phyloP scores from a whole-genome alignment of 768 basidiomycete genomes.

The Termitomyces sp. region DNA sequence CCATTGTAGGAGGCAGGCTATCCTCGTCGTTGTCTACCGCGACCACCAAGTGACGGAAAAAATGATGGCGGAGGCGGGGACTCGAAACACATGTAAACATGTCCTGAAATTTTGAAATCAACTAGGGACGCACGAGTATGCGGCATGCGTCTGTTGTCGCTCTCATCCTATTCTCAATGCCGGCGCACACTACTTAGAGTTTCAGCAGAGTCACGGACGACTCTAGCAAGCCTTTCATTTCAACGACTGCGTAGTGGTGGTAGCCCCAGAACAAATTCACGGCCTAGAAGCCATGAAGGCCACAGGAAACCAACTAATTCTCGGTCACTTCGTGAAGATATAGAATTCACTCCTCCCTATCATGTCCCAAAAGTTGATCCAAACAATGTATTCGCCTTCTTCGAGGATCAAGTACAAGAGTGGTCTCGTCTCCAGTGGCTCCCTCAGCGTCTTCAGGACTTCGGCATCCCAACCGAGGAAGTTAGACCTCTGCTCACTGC shows the following conservation, averaged over 20 bases:
- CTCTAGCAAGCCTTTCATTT: slow-evolving; percentile 1
- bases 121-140: not conserved
- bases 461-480: slow-evolving; percentile 41
- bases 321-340: not conserved
- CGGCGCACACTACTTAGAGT: slow-evolving; percentile 10
- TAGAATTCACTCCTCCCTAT: not conserved
- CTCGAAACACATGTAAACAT: slow-evolving; percentile 10
- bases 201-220: slow-evolving; percentile 9
- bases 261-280: not conserved
- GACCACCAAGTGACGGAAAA: not conserved
- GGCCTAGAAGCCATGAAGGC: not conserved
- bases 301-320: not conserved
- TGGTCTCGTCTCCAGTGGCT: slow-evolving; percentile 34
- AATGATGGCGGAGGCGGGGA: not conserved
- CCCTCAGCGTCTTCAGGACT: slow-evolving; percentile 34
- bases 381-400: slow-evolving; percentile 23
- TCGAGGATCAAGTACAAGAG: slow-evolving; percentile 26
- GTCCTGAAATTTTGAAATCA: slow-evolving; percentile 4
- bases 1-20: slow-evolving; percentile 17
- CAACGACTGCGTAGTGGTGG: slow-evolving; percentile 1
- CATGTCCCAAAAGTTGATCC: not conserved
- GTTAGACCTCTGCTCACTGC: slow-evolving; percentile 32
- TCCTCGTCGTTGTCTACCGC: not conserved
- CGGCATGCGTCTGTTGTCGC: slow-evolving; percentile 12
- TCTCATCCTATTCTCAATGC: slow-evolving; percentile 14